phyloP scores from a whole-genome alignment of 2,329 filamentous ascomycete species.

The Biscogniauxia sp. region DNA sequence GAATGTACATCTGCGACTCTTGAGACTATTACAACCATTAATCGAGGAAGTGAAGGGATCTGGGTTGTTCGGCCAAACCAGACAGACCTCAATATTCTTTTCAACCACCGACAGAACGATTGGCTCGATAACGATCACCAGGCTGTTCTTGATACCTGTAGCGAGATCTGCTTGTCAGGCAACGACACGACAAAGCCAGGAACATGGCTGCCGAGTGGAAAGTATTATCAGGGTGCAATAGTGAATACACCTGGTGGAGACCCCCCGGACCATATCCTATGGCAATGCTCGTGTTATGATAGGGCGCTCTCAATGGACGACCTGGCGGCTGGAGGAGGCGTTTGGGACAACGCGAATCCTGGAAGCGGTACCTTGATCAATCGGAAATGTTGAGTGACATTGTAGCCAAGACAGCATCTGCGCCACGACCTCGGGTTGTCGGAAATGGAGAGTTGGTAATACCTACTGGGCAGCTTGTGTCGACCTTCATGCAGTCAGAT shows the following conservation, averaged over 20 bases:
- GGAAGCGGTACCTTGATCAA: conserved; percentile 17
- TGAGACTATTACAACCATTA: conserved; percentile 16
- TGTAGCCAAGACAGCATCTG: neutral
- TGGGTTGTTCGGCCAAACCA: conserved; percentile 17
- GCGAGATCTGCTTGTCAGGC: conserved; percentile 18
- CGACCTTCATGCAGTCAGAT: neutral
- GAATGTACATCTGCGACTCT: conserved; percentile 19
- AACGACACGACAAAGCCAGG: conserved; percentile 19
- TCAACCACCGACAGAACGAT: conserved; percentile 17
- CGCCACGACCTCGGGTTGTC: neutral
- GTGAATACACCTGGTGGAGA: conserved; percentile 22
- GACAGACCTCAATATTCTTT: conserved; percentile 17
- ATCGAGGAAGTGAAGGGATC: conserved; percentile 20
- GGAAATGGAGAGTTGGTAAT: neutral
- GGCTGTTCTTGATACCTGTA: conserved; percentile 16
- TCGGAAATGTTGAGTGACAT: conserved; percentile 2
- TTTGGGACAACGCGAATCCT: conserved; percentile 22
- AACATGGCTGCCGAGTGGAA: conserved; percentile 17
- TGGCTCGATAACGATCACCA: conserved; percentile 21
- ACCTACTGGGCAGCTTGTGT: neutral
- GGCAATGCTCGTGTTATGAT: conserved; percentile 23
- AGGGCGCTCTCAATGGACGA: conserved; percentile 13
- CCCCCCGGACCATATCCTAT: conserved; percentile 16
- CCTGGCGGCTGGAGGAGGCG: conserved; percentile 13
- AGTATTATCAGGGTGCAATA: conserved; percentile 19